Evolutionary conservation across 2,329 filamentous ascomycete species (phyloP), one percentile per base, ranked within the genome.

Genomic region (Thielaviopsis populi): DNA sequence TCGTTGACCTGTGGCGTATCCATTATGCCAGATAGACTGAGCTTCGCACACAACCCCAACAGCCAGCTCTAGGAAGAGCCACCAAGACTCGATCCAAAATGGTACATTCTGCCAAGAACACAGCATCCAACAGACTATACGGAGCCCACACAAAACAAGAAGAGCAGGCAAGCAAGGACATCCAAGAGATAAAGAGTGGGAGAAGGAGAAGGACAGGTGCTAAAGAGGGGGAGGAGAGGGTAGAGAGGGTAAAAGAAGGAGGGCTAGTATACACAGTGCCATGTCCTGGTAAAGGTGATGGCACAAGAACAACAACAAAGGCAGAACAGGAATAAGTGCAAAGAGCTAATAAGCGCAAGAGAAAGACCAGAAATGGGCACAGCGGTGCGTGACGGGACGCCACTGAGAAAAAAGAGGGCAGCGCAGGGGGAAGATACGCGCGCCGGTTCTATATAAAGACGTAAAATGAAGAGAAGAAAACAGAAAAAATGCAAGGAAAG

Each of bases 231-330:
- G 22, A 27, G 15, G 15, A 24, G 11, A 22, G 24, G n/a, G n/a
- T n/a, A 7, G 46, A 27, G n/a, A 4, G n/a, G 7, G 33, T 37
- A 37, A 8, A 37, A 33, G 61, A 43, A 42, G 22, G 53, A 27
- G 8, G 53, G 53, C 40, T 64, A 61, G 46, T 64, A 50, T 64
- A 64, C 62, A 64, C 62, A 60, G 62, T 50, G 62, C 24, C 54
- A 59, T 61, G 62, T 48, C 56, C 56, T 40, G 37, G 11, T 33
- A 19, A 30, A 61, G 43, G 43, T 27, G 37, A 48, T 37, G 30
- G 50, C 41, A 59, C 56, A 15, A n/a, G 17, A 63, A 58, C 41
- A 59, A 19, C 33, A 63, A 43, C 13, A 58, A 19, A 60, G 48
- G 8, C n/a, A 48, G 48, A 50, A 64, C 33, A 53, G 53, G 7